phyloP scores from a whole-genome alignment of 306 rosid genomes.

The Begonia masoniana region DNA sequence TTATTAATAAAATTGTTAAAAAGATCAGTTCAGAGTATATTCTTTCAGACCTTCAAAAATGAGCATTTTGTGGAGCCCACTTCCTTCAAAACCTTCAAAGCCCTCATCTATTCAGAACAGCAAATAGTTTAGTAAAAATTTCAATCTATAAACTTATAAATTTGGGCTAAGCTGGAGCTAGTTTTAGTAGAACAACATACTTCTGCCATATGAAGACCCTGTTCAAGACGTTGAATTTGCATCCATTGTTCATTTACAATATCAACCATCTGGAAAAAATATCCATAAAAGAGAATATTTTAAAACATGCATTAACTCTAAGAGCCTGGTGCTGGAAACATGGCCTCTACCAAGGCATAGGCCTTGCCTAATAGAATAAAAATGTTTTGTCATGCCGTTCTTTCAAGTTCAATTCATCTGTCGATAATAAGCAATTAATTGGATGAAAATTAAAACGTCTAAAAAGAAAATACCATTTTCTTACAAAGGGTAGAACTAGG shows the following conservation, averaged over 20 bases:
- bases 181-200: conserved; percentile 23
- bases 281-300: conserved; percentile 3
- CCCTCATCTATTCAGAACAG: conserved; percentile 33
- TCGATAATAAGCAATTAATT: too few species aligned
- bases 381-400: not conserved
- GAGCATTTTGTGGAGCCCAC: conserved; percentile 35
- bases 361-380: not conserved
- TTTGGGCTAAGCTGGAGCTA: not conserved
- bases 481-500: not conserved
- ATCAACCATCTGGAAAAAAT: conserved; percentile 52
- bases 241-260: conserved; percentile 82
- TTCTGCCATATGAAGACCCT: conserved; percentile 69
- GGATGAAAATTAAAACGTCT: too few species aligned
- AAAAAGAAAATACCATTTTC: too few species aligned
- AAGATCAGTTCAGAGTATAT: conserved; percentile 3
- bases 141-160: not conserved
- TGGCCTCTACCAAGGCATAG: not conserved
- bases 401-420: not conserved
- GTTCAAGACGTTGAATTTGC: conserved; percentile 87
- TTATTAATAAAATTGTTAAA: not conserved
- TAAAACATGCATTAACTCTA: not conserved
- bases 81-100: conserved; percentile 31
- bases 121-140: conserved; percentile 11
- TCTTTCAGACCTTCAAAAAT: conserved; percentile 41
- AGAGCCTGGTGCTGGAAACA: too few species aligned